Base-by-base conservation (phyloP, 106 monocot species). In the Vanilla planifolia region DNA sequence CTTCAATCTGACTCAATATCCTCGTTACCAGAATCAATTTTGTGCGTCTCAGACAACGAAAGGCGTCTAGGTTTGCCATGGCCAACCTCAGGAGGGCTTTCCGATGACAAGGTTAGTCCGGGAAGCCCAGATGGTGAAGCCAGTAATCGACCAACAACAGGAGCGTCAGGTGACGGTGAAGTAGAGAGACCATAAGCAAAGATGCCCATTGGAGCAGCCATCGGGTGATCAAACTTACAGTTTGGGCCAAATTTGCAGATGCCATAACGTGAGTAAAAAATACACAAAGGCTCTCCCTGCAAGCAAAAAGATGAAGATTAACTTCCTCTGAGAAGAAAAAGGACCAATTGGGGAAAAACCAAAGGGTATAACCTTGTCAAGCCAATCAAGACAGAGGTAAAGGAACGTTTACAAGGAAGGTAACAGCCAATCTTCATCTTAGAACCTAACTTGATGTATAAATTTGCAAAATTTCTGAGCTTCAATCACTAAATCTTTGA, bases 201-300 rank as follows among this genome's bases (percentile, higher is more conserved):
- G 20, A 69, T 25, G 14, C 80, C 83, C 52, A 83, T 68, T 2
- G 82, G 82, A 37, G 77, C 22, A 11, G 65, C 58, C 70, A 78
- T 67, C 1, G 88, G 88, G 77, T 89, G 88, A 39, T 86, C 75
- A 46, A 86, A 81, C 81, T 86, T 86, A 67, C 81, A 86, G 47
- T 81, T 81, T 40, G 77, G 74, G n/a, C 86, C 86, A 35, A 81
- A 86, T 64, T 86, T 86, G 61, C 86, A 86, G 22, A 81, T 78
- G 8, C 86, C 77, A 43, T 78, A 81, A 19, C 81, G 81, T 16
- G 81, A 77, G 36, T 86, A 86, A 59, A 81, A 86, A 40, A 71
- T 59, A 44, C 86, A 86, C 33, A 78, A 44, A 24, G 70, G 67
- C 59, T 86, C 78, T 13, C 78, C 78, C 86, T 86, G 75, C 33